Evolutionary conservation across 1,139 yeast species (phyloP).

Genomic region (Yamadazyma aaseri): DNA sequence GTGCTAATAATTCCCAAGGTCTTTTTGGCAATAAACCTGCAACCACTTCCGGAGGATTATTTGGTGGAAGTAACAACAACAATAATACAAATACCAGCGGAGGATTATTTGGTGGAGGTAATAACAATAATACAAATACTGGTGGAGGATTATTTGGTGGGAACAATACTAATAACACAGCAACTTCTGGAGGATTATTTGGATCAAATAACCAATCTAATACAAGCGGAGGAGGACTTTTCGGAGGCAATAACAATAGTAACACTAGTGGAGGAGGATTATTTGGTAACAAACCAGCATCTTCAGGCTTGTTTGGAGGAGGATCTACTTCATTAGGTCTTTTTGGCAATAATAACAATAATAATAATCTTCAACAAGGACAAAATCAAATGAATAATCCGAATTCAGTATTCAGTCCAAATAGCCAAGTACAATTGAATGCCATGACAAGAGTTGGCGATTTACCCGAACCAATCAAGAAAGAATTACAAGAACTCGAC

Average conservation of each 20-base stretch:
- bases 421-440: slow-evolving; percentile 48
- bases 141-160: slow-evolving; percentile 8
- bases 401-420: slow-evolving; percentile 23
- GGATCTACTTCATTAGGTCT: too few relatives aligned
- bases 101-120: slow-evolving; percentile 38
- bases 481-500: slow-evolving; percentile 74
- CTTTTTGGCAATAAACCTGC: slow-evolving; percentile 7
- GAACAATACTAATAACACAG: slow-evolving; percentile 9
- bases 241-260: slow-evolving; percentile 3
- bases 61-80: slow-evolving; percentile 8
- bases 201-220: slow-evolving; percentile 8
- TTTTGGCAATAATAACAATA: slow-evolving; percentile 5
- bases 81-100: slow-evolving; percentile 21
- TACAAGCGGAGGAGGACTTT: slow-evolving; percentile 3
- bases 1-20: slow-evolving; percentile 14
- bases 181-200: neutral
- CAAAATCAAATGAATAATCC: slow-evolving; percentile 13
- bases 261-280: slow-evolving; percentile 17
- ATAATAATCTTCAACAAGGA: slow-evolving; percentile 7
- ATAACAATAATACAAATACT: slow-evolving; percentile 11
- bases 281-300: slow-evolving; percentile 8
- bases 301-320: slow-evolving; percentile 11
- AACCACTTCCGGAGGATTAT: slow-evolving; percentile 8
- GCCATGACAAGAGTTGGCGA: slow-evolving; percentile 89
- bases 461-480: slow-evolving; percentile 73